Base-by-base conservation (phyloP, 257 asterid genomes). In the Scutellaria galericulata region DNA sequence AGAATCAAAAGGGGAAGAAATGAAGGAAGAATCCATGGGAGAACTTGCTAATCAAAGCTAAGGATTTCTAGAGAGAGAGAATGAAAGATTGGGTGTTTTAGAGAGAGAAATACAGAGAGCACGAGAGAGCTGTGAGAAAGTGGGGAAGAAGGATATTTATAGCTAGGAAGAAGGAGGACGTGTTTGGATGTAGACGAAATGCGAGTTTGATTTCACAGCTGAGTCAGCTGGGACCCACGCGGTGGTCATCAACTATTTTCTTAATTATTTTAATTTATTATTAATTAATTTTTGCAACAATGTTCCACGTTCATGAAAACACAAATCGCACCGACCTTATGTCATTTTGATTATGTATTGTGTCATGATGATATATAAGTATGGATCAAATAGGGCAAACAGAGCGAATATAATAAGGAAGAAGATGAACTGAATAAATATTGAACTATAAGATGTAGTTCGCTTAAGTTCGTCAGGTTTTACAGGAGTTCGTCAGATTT, bases 191-290 rank as follows among this genome's bases (percentile, higher is more conserved):
- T 31, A 45, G 54, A 24, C 10, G 75, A 39, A 73, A 58, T 13
- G 6, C 72, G 79, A 10, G 62, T 75, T 75, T 54, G 76, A 75
- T 57, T 42, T 78, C 76, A 75, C 37, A 51, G 62, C 80, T 78
- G 85, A 80, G 54, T 75, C 82, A 78, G 67, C 79, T 71, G 83
- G 85, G 86, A 0, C 77, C 83, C 78, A 79, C 77, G 67, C 75
- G 72, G 2, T 70, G 22, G 59, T 71, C 60, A 47, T 73, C 75
- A 60, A 56, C 64, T 74, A 64, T 0, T 20, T 18, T 65, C 2
- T 22, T 2, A 14, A 6, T n/a, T 48, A 13, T 27, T 20, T 62
- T 9, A 15, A 1, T 41, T 63, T 61, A 3, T 56, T 20, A 7
- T 20, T 63, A n/a, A 18, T 42, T 64, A 5, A 64, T 31, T 44